Evolutionary conservation across 768 basidiomycete genomes (phyloP).

Genomic region (Suillus discolor): DNA sequence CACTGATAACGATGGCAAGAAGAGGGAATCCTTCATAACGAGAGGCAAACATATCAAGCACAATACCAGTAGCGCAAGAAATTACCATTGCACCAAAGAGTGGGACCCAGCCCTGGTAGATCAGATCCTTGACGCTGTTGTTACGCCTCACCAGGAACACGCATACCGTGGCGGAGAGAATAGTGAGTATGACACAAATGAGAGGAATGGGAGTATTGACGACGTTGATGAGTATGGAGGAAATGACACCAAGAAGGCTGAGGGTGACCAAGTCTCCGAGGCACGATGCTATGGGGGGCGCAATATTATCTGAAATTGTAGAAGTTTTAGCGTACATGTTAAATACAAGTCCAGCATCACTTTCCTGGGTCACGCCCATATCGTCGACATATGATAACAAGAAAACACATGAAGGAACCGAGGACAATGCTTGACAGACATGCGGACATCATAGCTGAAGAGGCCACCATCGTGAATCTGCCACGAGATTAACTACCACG

Average conservation of each 20-base stretch:
- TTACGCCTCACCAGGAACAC: slow-evolving; percentile 65
- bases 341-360: slow-evolving; percentile 14
- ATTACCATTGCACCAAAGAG: slow-evolving; percentile 90
- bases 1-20: slow-evolving; percentile 85
- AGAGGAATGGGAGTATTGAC: slow-evolving; percentile 69
- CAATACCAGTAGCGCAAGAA: slow-evolving; percentile 85
- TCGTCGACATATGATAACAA: slow-evolving; percentile 78
- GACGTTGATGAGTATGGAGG: slow-evolving; percentile 67
- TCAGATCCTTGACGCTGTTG: slow-evolving; percentile 65
- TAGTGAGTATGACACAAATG: slow-evolving; percentile 49
- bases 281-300: slow-evolving; percentile 90
- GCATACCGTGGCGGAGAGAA: slow-evolving; percentile 53
- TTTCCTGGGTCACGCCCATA: slow-evolving; percentile 83
- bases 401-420: slow-evolving; percentile 89
- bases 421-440: slow-evolving; percentile 76
- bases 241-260: slow-evolving; percentile 74
- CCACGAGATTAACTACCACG: slow-evolving; percentile 12
- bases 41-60: slow-evolving; percentile 88
- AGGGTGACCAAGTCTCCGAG: slow-evolving; percentile 93
- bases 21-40: slow-evolving; percentile 87
- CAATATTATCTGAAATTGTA: slow-evolving; percentile 77
- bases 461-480: slow-evolving; percentile 77
- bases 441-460: slow-evolving; percentile 80
- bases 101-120: slow-evolving; percentile 88
- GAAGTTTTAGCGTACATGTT: neutral